Conservation (phyloP, 23 red algal genomes). For the Pyropia haitanensis region DNA sequence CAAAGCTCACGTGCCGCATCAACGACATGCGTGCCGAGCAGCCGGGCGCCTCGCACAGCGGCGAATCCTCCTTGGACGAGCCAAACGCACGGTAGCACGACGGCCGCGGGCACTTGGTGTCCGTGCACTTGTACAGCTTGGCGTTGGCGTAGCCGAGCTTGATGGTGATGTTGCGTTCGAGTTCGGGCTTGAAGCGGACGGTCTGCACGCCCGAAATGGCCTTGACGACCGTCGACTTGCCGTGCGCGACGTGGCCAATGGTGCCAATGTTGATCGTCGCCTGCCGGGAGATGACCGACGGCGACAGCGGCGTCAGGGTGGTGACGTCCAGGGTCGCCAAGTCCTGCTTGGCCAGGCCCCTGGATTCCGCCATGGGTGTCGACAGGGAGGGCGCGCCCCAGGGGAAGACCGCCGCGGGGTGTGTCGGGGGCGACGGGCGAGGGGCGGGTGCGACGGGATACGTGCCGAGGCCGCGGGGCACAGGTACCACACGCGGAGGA, state of each 20-base stretch:
- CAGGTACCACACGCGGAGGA: too few relatives aligned
- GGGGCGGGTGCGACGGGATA: too few relatives aligned
- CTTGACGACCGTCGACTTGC: constrained; percentile 96
- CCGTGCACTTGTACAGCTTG: constrained; percentile 93
- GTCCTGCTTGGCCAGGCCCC: constrained; percentile 38
- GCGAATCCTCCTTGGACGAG: constrained; percentile 73
- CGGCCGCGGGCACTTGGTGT: constrained; percentile 71
- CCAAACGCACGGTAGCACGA: constrained; percentile 87
- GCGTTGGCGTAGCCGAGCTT: constrained; percentile 99
- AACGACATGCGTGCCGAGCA: constrained; percentile 65
- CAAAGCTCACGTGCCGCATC: constrained; percentile 87
- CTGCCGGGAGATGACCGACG: constrained; percentile 94
- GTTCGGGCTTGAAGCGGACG: constrained; percentile 92
- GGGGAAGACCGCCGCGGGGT: too few relatives aligned
- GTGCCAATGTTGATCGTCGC: constrained; percentile 98
- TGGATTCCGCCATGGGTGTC: too few relatives aligned
- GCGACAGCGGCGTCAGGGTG: constrained; percentile 80
- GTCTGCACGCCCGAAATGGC: constrained; percentile 98
- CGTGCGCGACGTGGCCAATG: constrained; percentile 99
- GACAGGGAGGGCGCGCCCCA: too few relatives aligned
- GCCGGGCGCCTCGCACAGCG: constrained; percentile 70
- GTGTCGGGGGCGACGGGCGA: too few relatives aligned
- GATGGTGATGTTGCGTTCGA: constrained; percentile 98
- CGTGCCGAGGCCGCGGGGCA: too few relatives aligned
- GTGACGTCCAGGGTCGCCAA: constrained; percentile 60